A percentile compares a stretch with the other conserved stretches of the same genome.
Evolutionary conservation across 2,329 filamentous ascomycete genomes (phyloP).

Genomic region (Ceratocystis cubensis): DNA sequence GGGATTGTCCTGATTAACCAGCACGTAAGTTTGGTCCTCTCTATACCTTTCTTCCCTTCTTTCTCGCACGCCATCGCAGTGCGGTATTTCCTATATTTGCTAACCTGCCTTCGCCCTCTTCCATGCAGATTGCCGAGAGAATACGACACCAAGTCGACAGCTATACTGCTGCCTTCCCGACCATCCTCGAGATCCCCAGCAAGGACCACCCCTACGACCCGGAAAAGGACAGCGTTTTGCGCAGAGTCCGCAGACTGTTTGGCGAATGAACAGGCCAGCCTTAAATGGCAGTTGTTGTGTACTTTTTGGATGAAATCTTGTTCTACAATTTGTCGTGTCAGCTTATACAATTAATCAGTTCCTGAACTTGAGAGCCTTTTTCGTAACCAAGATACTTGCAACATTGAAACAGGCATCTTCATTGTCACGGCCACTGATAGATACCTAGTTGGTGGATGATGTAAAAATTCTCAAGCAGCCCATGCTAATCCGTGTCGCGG

Average conservation of each 20-base stretch:
- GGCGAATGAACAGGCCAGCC: conserved; percentile 44
- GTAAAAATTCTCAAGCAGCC: too few species aligned
- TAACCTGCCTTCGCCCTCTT: background rate
- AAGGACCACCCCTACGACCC: conserved; percentile 99
- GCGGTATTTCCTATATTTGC: background rate
- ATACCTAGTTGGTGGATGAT: too few species aligned
- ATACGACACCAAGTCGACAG: conserved; percentile 85
- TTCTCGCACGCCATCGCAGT: background rate
- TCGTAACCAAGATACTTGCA: too few species aligned
- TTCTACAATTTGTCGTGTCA: background rate
- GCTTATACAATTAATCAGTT: background rate
- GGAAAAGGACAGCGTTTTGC: conserved; percentile 94
- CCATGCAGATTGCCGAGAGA: conserved; percentile 67
- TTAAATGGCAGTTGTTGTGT: background rate
- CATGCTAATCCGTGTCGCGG: too few species aligned
- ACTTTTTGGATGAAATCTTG: background rate
- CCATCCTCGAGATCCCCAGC: conserved; percentile 89
- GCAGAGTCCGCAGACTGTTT: conserved; percentile 60
- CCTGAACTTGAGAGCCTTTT: background rate
- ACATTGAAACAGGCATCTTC: too few species aligned
- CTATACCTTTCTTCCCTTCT: background rate
- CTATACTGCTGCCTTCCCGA: conserved; percentile 91
- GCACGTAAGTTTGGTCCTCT: conserved; percentile 51
- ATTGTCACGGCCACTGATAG: too few species aligned
- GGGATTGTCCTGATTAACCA: conserved; percentile 96